Conservation (phyloP, 1,139 yeast species). For the Debaryomycetaceae sp. region DNA sequence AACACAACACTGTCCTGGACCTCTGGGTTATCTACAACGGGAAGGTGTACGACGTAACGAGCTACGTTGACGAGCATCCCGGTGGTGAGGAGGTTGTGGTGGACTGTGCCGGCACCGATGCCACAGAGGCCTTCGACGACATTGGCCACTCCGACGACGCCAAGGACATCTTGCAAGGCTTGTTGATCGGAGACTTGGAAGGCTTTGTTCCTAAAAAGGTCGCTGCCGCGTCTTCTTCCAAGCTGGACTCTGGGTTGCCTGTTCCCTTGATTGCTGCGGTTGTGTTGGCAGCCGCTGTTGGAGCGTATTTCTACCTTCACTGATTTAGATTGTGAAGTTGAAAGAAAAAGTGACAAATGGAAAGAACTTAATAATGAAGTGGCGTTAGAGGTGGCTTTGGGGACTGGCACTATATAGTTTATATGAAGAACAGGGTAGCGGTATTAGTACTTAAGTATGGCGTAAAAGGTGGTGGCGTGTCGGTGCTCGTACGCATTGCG, state of each 20-base stretch:
- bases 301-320: constrained; percentile 46
- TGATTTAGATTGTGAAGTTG: constrained; percentile 1
- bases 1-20: constrained; percentile 75
- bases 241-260: constrained; percentile 24
- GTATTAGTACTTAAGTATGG: no score
- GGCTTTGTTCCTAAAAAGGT: constrained; percentile 36
- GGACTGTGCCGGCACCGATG: constrained; percentile 90
- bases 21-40: constrained; percentile 90
- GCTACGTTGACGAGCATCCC: constrained; percentile 85
- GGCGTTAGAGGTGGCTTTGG: no score
- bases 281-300: constrained; percentile 51
- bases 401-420: no score
- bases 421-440: no score
- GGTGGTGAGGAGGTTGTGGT: constrained; percentile 97
- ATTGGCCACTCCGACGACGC: constrained; percentile 99
- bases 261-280: constrained; percentile 42
- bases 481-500: no score
- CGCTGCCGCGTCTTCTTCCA: constrained; percentile 16
- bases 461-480: no score
- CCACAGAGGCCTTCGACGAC: constrained; percentile 91
- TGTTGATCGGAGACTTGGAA: constrained; percentile 62
- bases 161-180: constrained; percentile 61
- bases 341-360: neutral
- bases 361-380: no score
- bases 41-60: constrained; percentile 81